Conservation (phyloP, 495 filamentous ascomycete genomes). For the Pyrenula aspistea region DNA sequence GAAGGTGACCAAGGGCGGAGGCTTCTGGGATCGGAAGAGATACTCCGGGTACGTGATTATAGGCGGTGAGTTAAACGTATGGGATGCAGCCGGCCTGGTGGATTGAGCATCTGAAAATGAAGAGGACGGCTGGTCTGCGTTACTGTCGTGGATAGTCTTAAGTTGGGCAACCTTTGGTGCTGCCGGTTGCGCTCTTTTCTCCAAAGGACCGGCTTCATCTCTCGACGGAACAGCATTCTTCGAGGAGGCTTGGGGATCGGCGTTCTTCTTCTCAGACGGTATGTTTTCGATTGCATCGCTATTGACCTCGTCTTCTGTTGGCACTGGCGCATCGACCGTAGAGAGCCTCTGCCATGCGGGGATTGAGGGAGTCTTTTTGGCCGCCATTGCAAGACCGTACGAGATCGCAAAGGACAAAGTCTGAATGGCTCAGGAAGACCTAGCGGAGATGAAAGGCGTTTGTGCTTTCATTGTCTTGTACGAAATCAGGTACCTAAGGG, state of each 20-base stretch:
- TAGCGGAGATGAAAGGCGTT: too few relatives aligned
- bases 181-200: slow-evolving; percentile 2
- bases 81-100: slow-evolving; percentile 10
- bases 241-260: slow-evolving; percentile 63
- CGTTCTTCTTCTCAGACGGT: slow-evolving; percentile 56
- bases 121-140: neutral
- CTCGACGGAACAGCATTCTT: slow-evolving; percentile 58
- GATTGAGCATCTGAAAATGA: neutral
- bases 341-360: slow-evolving; percentile 33
- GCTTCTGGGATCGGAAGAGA: slow-evolving; percentile 50
- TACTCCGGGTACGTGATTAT: slow-evolving; percentile 98
- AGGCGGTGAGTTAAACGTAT: slow-evolving; percentile 50
- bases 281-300: slow-evolving; percentile 8
- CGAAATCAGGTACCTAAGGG: too few relatives aligned
- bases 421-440: too few relatives aligned
- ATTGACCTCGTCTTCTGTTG: neutral
- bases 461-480: too few relatives aligned
- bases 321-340: neutral
- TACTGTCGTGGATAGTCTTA: slow-evolving; percentile 1
- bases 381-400: neutral
- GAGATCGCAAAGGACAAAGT: too few relatives aligned
- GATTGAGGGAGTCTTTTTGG: slow-evolving; percentile 15
- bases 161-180: slow-evolving; percentile 5
- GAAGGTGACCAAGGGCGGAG: slow-evolving; percentile 69
- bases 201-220: slow-evolving; percentile 50